Base-by-base conservation (phyloP, 2,329 filamentous ascomycete species). In the Dactylellina leptospora region DNA sequence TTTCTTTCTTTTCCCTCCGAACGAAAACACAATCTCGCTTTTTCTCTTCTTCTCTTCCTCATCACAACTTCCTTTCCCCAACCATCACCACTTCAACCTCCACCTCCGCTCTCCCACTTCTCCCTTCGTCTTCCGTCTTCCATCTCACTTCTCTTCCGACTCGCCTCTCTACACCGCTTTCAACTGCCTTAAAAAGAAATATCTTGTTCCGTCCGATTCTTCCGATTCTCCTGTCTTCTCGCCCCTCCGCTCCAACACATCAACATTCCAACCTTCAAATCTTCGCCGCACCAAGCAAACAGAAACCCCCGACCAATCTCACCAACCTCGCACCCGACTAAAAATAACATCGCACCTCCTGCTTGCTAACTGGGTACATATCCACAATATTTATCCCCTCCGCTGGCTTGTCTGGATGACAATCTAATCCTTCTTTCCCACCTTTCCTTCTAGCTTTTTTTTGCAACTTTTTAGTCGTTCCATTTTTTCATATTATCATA, bases 391-490 rank as follows among this genome's bases (percentile, higher is more conserved):
- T 27, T 11, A 42, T 40, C 18, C 13, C 23, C 20, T 30, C 54
- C 18, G 1, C 36, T 45, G 16, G 44, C 51, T 38, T 54, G 50
- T 58, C 59, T 53, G 53, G 59, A 72, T 72, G 68, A 72, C 54
- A 38, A 51, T 72, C 68, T 72, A 72, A 72, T 53, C 59, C 48
- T 59, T 23, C 9, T 22, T 18, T 62, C 54, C 23, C 23, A 47
- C 47, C 59, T 51, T 54, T 72, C 30, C 48, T 33, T 63, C 64
- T 72, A 72, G 68, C 45, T 53, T 53, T 30, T 36, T 58, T 59
- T 27, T 38, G n/a, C 5, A 6, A 11, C 28, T 33, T 13, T 45
- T 53, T 58, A 48, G 47, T 58, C 11, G 18, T 53, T 28, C 42
- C 33, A 55, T 51, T 54, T 64, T 72, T 45, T 45, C 40, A 8